Percentiles rank a stretch among this genome's conserved stretches.
phyloP scores from a whole-genome alignment of 2,329 filamentous ascomycete genomes.

The Colletotrichum salicis region DNA sequence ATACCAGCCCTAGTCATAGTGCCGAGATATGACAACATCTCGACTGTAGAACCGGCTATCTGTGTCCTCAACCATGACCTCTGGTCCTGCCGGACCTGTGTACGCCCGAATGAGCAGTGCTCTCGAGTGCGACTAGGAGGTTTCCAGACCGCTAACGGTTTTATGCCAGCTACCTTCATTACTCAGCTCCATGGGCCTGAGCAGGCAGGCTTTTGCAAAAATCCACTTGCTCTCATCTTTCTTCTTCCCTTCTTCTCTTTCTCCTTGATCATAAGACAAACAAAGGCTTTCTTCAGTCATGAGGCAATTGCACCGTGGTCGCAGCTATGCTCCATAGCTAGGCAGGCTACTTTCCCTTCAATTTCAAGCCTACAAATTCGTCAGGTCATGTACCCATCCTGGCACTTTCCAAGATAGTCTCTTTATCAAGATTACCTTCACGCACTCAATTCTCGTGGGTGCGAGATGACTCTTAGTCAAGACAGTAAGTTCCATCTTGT shows the following conservation, averaged over 20 bases:
- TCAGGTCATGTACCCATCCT: background rate
- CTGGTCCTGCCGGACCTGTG: background rate
- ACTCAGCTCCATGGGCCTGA: background rate
- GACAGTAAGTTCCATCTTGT: background rate
- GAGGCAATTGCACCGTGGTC: too few relatives aligned
- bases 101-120: background rate
- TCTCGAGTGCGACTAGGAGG: background rate
- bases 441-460: background rate
- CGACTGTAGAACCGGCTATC: too few relatives aligned
- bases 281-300: too few relatives aligned
- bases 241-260: background rate
- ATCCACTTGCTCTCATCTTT: background rate
- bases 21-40: too few relatives aligned
- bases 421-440: background rate
- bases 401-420: background rate
- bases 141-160: background rate
- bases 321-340: too few relatives aligned
- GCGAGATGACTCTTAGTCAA: background rate
- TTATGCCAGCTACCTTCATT: background rate
- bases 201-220: background rate
- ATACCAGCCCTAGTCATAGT: too few relatives aligned
- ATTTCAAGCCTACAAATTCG: too few relatives aligned
- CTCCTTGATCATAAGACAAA: background rate
- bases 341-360: too few relatives aligned
- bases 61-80: background rate